Evolutionary conservation across 345 rosid genomes (phyloP), one percentile per base, ranked within the genome.

Genomic region (Eucalyptus marginata): DNA sequence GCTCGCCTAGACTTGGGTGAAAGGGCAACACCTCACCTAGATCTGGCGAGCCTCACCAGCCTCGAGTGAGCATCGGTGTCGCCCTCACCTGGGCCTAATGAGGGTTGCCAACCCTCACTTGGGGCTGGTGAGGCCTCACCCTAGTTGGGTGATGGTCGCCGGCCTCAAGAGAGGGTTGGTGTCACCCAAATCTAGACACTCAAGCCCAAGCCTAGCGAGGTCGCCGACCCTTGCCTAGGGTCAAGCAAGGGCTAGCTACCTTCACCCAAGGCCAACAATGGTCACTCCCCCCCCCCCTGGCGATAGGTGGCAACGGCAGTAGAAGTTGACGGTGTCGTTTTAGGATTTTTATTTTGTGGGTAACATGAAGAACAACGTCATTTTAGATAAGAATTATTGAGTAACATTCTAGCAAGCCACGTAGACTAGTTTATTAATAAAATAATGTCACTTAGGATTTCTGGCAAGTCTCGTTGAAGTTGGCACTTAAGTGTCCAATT

Each of bases 221-320:
- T 52, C 1, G 0, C 25, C 5, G 0, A 0, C 58, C 58, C 58
- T 52, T 52, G 58, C 24, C 10, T 18, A 52, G 24, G 24, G 56
- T 52, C 58, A 52, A 52, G 58, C 58, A 52, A 52, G 58, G 24
- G 24, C 0, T 52, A 0, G 24, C 58, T 18, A 52, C 10, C 58
- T 18, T 18, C 58, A 52, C 10, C 25, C 0, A 18, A 0, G 58
- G 56, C 2, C 10, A 0, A 52, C 10, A 0, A 52, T 0, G 0
- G 4, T 18, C 58, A 52, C 54, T 3, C 54, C 8, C 4, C 9
- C 4, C 24, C 2, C 1, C 9, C 2, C 1, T 0, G 1, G 0
- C 0, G 4, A 52, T 0, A 0, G 1, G 56, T 52, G 22, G 24
- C 0, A 2, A 0, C 4, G 1, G 1, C 4, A 1, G 1, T 52